Conservation (phyloP, 164 flowering plant species). For the Houttuynia cordata region DNA sequence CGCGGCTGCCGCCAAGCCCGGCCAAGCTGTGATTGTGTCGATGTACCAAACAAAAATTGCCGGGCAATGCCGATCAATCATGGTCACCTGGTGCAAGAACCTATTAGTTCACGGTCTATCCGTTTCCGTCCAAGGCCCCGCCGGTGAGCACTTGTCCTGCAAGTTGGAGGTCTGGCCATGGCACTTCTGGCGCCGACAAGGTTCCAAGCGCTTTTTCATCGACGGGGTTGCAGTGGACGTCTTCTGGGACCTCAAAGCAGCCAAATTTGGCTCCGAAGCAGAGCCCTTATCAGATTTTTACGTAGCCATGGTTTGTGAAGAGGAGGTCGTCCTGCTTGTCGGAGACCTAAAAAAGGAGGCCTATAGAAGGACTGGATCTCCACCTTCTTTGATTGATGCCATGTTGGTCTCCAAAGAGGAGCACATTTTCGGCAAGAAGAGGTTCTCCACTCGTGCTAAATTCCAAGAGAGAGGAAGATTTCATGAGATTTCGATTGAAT, state of each 20-base stretch:
- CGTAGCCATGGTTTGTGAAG: constrained; percentile 53
- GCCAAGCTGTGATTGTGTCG: constrained; percentile 24
- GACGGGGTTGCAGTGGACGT: constrained; percentile 34
- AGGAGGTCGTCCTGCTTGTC: constrained; percentile 48
- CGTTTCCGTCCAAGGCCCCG: constrained; percentile 37
- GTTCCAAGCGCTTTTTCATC: constrained; percentile 36
- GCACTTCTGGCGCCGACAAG: constrained; percentile 63
- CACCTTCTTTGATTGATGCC: constrained; percentile 53
- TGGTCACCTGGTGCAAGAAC: constrained; percentile 72
- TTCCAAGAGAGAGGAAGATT: constrained; percentile 41
- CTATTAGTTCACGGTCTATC: constrained; percentile 56
- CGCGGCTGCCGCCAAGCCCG: constrained; percentile 34
- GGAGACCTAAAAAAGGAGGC: constrained; percentile 67
- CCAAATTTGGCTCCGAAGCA: constrained; percentile 48
- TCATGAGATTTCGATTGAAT: constrained; percentile 57
- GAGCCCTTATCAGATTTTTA: constrained; percentile 59
- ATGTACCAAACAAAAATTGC: constrained; percentile 26
- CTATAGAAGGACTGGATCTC: constrained; percentile 40
- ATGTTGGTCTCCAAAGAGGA: constrained; percentile 48
- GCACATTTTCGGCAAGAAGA: constrained; percentile 52
- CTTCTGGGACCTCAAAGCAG: constrained; percentile 58
- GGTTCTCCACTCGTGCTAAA: constrained; percentile 34
- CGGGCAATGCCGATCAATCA: constrained; percentile 43
- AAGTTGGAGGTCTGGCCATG: constrained; percentile 67
- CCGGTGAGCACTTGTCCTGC: constrained; percentile 35